Base-by-base conservation (phyloP, 495 filamentous ascomycete genomes). In the Xylaria sp. region DNA sequence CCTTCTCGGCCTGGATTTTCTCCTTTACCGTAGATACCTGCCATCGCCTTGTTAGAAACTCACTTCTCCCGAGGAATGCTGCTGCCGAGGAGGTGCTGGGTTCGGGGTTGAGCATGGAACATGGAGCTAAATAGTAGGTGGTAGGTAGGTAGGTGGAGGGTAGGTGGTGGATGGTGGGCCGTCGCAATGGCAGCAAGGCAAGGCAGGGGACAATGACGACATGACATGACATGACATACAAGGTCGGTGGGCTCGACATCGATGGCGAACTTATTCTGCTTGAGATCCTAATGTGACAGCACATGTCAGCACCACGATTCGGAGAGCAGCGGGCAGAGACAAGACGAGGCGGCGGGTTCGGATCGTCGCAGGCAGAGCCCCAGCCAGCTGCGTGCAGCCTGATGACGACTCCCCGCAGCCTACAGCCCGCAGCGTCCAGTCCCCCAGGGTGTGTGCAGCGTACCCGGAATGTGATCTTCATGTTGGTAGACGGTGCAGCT, bases 181-280 rank as follows among this genome's bases (percentile, higher is more conserved):
- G 61, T 35, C 37, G 33, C 21, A 46, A 58, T 24, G 46, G 57
- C 15, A 41, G 17, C 37, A 40, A 73, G 68, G 74, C 77, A 73
- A 76, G 76, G 73, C 76, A 79, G 41, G 64, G 29, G 66, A 26
- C 55, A 26, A 78, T 77, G 72, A 74, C 73, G 74, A 82, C n/a
- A n/a, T n/a, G n/a, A n/a, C n/a, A n/a, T n/a, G n/a, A n/a, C n/a
- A n/a, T n/a, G n/a, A n/a, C 92, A 74, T 92, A 98, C 95, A 76
- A 92, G 93, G 79, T 97, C 94, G 69, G 92, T 91, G 66, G 95
- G 93, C 80, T 98, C 96, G 70, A 91, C 93, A 74, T 98, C 95
- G 83, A 99, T 90, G 70, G 89, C 87, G 81, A 99, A 99, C 87
- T 97, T 98, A 78, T 97, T 93, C 80, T 98, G 95, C 86, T 97